Percentiles rank a stretch among this genome's conserved stretches.
Conservation (phyloP, 768 basidiomycete genomes). For the Melanogaster broomeanus region DNA sequence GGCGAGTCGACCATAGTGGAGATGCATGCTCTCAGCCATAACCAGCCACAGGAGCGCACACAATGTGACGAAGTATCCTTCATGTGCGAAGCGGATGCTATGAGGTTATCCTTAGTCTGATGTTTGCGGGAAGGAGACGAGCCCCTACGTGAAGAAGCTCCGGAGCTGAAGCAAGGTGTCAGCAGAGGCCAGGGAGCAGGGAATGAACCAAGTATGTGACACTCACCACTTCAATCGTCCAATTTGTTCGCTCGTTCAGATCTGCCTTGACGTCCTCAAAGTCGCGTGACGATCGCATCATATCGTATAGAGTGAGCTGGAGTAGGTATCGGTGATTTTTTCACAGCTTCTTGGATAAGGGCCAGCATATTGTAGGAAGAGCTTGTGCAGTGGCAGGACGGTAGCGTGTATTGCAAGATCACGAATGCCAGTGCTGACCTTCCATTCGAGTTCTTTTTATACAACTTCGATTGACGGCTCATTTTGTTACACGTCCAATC, state of each 20-base stretch:
- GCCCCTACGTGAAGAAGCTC: slow-evolving; percentile 3
- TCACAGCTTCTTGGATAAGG: background rate
- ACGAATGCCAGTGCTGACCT: no score
- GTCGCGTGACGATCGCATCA: slow-evolving; percentile 15
- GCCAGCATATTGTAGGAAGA: slow-evolving; percentile 6
- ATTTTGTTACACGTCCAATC: no score
- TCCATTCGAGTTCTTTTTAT: no score
- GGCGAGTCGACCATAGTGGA: slow-evolving; percentile 23
- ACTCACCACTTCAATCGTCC: slow-evolving; percentile 25
- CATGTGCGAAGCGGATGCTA: slow-evolving; percentile 15
- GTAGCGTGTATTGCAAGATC: no score
- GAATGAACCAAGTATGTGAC: background rate
- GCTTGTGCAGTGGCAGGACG: no score
- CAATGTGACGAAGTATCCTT: no score
- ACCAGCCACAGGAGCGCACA: no score
- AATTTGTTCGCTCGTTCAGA: slow-evolving; percentile 15
- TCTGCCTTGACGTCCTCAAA: slow-evolving; percentile 20
- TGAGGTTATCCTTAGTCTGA: slow-evolving; percentile 2
- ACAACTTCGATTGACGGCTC: no score
- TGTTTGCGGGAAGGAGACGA: background rate
- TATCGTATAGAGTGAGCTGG: slow-evolving; percentile 15
- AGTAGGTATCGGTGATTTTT: background rate
- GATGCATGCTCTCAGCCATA: slow-evolving; percentile 2
- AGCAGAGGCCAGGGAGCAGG: background rate
- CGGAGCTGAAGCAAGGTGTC: no score